Evolutionary conservation across 257 asterid species (phyloP).

Genomic region (Apocynum venetum): DNA sequence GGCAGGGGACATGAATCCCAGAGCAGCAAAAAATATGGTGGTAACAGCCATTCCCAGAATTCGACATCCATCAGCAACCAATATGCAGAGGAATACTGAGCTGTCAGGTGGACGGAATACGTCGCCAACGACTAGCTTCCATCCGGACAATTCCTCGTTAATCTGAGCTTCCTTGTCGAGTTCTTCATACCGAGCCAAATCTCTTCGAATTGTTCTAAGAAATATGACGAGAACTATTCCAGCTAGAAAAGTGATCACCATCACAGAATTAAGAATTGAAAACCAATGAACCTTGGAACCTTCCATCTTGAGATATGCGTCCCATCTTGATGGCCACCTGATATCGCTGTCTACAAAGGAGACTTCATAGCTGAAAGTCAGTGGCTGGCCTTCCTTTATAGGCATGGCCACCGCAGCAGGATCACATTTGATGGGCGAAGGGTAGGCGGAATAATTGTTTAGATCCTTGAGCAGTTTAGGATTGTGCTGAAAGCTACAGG

Average conservation of each 20-base stretch:
- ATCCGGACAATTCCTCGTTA: constrained; percentile 23
- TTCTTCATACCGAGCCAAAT: constrained; percentile 23
- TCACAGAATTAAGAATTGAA: constrained; percentile 21
- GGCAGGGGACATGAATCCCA: constrained; percentile 28
- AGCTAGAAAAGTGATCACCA: constrained; percentile 21
- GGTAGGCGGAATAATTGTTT: not conserved
- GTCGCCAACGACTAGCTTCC: constrained; percentile 22
- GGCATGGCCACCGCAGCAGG: constrained; percentile 6
- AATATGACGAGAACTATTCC: constrained; percentile 22
- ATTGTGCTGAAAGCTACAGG: constrained; percentile 19
- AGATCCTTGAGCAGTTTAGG: constrained; percentile 10
- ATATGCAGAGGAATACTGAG: constrained; percentile 14
- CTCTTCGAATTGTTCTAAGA: constrained; percentile 21
- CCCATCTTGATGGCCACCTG: constrained; percentile 27
- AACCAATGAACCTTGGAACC: constrained; percentile 25
- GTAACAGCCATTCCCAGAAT: constrained; percentile 18
- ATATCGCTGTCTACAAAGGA: constrained; percentile 16
- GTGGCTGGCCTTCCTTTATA: constrained; percentile 11
- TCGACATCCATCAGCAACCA: constrained; percentile 24
- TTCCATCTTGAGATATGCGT: constrained; percentile 23
- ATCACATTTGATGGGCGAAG: constrained; percentile 6
- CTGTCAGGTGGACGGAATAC: constrained; percentile 18
- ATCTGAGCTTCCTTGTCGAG: constrained; percentile 24
- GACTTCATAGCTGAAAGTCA: constrained; percentile 20
- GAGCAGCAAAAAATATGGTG: constrained; percentile 18